A percentile compares a stretch with the other conserved stretches of the same genome.
Conservation (phyloP, 23 red algal genomes). For the Gracilaria caudata region DNA sequence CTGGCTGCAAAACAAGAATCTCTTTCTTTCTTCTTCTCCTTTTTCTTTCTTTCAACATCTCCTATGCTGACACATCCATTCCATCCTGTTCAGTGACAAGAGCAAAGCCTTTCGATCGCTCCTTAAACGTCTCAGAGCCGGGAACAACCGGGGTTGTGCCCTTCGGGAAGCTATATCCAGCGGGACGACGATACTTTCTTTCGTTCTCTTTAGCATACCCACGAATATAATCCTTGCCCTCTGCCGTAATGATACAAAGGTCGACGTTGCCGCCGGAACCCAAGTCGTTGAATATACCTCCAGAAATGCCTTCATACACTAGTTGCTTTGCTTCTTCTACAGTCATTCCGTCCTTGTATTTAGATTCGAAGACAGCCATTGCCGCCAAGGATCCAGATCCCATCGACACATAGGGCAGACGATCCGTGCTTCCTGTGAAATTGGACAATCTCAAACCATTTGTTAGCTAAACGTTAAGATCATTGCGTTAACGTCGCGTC, state of each 20-base stretch:
- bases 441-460: background rate
- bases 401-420: constrained; percentile 98
- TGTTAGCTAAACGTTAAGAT: background rate
- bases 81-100: constrained; percentile 53
- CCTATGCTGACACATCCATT: constrained; percentile 69
- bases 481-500: background rate
- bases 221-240: constrained; percentile 76
- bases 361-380: constrained; percentile 96
- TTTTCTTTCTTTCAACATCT: background rate
- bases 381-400: constrained; percentile 96
- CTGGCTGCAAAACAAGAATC: background rate
- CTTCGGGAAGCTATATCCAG: constrained; percentile 79
- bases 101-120: constrained; percentile 53
- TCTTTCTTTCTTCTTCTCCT: no score
- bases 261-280: constrained; percentile 99
- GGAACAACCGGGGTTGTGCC: constrained; percentile 81
- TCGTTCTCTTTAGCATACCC: constrained; percentile 94
- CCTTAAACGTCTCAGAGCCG: constrained; percentile 54
- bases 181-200: constrained; percentile 86
- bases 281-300: constrained; percentile 97
- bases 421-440: constrained; percentile 74
- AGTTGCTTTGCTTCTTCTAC: constrained; percentile 87
- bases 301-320: constrained; percentile 92
- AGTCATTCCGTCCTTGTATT: constrained; percentile 91
- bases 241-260: constrained; percentile 92